Conservation (phyloP, 441 rosid species). For the Gossypium schwendimanii region DNA sequence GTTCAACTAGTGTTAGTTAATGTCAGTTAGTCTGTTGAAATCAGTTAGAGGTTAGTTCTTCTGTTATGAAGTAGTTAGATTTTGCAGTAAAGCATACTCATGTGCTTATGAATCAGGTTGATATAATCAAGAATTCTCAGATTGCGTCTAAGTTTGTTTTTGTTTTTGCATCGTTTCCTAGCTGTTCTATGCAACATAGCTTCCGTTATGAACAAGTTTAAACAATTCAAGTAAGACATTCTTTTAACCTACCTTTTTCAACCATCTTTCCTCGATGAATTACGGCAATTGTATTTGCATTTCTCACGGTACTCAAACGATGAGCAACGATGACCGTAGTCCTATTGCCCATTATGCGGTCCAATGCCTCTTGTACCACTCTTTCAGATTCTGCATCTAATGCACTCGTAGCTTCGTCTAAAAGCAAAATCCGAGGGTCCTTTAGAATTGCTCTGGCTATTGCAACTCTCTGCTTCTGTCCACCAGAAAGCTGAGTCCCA, state of each 20-base stretch:
- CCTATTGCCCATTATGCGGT: constrained; percentile 59
- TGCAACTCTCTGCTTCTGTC: constrained; percentile 80
- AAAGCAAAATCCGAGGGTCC: constrained; percentile 56
- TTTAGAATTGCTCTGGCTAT: constrained; percentile 75
- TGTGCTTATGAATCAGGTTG: too few species aligned
- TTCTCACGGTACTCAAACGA: constrained; percentile 58
- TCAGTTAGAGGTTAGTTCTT: too few species aligned
- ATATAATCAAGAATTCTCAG: too few species aligned
- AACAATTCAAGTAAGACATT: background rate
- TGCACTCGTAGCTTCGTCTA: constrained; percentile 85
- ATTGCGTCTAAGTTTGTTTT: too few species aligned
- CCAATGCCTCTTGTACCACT: constrained; percentile 71
- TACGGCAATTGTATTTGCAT: constrained; percentile 61
- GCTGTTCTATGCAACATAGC: background rate
- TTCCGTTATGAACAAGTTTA: background rate
- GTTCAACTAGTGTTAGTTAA: too few species aligned
- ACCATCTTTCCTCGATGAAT: constrained; percentile 58
- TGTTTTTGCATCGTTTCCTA: too few species aligned
- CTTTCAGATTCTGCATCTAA: constrained; percentile 74
- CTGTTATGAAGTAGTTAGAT: too few species aligned
- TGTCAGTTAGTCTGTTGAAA: too few species aligned
- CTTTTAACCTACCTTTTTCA: constrained; percentile 52
- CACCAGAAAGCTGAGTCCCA: constrained; percentile 77
- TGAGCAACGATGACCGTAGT: constrained; percentile 74
- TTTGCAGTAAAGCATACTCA: too few species aligned